Evolutionary conservation across 2,329 filamentous ascomycete genomes (phyloP).

Genomic region (Aspergillus carbonarius): DNA sequence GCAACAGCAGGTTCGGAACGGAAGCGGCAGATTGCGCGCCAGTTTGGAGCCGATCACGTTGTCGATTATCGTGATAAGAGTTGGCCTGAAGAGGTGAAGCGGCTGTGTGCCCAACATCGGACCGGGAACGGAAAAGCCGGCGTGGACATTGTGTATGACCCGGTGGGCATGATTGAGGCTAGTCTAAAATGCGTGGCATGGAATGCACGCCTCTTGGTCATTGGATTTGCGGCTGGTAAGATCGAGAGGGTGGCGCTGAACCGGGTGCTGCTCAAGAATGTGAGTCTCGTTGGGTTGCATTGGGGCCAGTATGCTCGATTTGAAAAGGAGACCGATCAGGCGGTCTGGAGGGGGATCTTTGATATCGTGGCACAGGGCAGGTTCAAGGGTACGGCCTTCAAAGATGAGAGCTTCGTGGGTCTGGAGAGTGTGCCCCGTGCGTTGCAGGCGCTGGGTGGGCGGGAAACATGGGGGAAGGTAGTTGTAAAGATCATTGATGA

Average conservation of each 20-base stretch:
- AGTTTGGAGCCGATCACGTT: constrained; percentile 81
- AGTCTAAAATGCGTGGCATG: constrained; percentile 90
- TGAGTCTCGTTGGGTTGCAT: constrained; percentile 82
- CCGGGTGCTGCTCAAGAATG: constrained; percentile 89
- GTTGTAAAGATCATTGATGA: constrained; percentile 80
- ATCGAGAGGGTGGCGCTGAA: constrained; percentile 95
- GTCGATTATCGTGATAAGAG: constrained; percentile 75
- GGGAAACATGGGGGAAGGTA: constrained; percentile 95
- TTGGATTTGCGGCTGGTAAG: constrained; percentile 81
- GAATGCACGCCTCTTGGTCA: constrained; percentile 84
- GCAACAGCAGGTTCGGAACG: constrained; percentile 80
- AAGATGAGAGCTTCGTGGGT: constrained; percentile 77
- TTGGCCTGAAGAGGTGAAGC: constrained; percentile 69
- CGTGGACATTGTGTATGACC: constrained; percentile 93
- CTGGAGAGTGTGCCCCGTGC: constrained; percentile 76
- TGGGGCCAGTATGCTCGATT: constrained; percentile 82
- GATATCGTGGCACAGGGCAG: constrained; percentile 74
- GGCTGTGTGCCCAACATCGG: constrained; percentile 52
- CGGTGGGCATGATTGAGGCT: constrained; percentile 83
- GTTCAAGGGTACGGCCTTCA: constrained; percentile 78
- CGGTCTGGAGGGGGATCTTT: constrained; percentile 82
- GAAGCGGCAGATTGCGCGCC: constrained; percentile 75
- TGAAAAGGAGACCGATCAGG: constrained; percentile 67
- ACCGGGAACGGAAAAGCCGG: constrained; percentile 67
- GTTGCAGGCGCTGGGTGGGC: constrained; percentile 70